Evolutionary conservation across 257 asterid genomes (phyloP).

Genomic region (Penstemon davidsonii): DNA sequence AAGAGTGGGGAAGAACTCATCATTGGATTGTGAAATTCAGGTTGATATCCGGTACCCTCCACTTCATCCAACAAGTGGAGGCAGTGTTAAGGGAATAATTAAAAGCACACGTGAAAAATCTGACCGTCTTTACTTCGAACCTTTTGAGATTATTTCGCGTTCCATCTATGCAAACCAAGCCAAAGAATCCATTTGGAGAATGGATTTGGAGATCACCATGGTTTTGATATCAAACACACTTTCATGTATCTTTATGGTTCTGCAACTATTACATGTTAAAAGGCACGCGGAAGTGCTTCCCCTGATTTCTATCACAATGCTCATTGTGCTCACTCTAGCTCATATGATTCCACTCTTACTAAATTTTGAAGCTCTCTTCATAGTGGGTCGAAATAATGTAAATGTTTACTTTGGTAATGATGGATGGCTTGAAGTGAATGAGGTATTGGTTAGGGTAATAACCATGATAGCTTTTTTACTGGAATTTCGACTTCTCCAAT

Average conservation of each 20-base stretch:
- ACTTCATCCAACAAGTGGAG: slow-evolving; percentile 42
- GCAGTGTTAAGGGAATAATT: slow-evolving; percentile 59
- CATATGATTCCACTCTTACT: slow-evolving; percentile 74
- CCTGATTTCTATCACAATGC: slow-evolving; percentile 62
- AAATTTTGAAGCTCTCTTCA: slow-evolving; percentile 85
- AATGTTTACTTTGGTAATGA: slow-evolving; percentile 58
- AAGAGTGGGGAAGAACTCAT: slow-evolving; percentile 34
- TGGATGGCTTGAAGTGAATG: slow-evolving; percentile 87
- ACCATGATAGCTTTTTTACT: slow-evolving; percentile 90
- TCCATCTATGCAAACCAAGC: slow-evolving; percentile 66
- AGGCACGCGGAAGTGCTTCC: slow-evolving; percentile 60
- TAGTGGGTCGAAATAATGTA: slow-evolving; percentile 43
- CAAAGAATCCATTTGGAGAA: slow-evolving; percentile 72
- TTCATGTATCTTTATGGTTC: slow-evolving; percentile 59
- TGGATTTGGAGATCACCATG: slow-evolving; percentile 90
- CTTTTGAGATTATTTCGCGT: slow-evolving; percentile 52
- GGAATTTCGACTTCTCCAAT: slow-evolving; percentile 77
- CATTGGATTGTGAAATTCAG: slow-evolving; percentile 67
- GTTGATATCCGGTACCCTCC: slow-evolving; percentile 66
- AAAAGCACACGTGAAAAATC: slow-evolving; percentile 64
- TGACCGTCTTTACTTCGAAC: slow-evolving; percentile 66
- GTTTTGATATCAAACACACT: slow-evolving; percentile 77
- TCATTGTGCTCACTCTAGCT: slow-evolving; percentile 65
- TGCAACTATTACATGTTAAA: slow-evolving; percentile 72
- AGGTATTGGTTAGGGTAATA: slow-evolving; percentile 78